A percentile compares a stretch with the other conserved stretches of the same genome.
These are phyloP conservation scores for Chlorella sp. DNA, from an alignment of 139 green algal genomes.

Conservation along the genomic window DNA sequence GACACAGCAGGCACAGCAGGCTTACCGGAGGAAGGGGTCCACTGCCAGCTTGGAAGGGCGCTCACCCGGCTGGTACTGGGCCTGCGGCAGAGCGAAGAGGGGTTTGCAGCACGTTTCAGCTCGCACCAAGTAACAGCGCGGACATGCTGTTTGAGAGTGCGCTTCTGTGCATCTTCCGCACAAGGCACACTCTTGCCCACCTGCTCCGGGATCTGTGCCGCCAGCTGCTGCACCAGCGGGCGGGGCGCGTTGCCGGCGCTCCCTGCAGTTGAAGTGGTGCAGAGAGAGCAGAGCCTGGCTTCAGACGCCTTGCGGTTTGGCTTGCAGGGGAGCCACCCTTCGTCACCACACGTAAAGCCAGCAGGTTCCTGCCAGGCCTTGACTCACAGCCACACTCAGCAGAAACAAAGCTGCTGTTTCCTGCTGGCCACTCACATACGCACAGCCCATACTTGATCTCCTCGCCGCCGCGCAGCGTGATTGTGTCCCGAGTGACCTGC, in stretches of 20 bases:
- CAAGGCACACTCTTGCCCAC: no score
- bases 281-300: no score
- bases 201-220: conserved; percentile 27
- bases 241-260: conserved; percentile 54
- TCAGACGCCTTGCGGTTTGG: no score
- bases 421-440: conserved; percentile 45
- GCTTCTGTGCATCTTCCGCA: no score
- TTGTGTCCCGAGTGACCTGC: conserved; percentile 41
- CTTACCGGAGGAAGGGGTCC: conserved; percentile 66
- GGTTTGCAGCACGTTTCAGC: no score
- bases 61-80: conserved; percentile 7
- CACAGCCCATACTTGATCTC: conserved; percentile 65
- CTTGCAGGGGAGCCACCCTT: no score
- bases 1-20: background rate
- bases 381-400: no score
- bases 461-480: conserved; percentile 45
- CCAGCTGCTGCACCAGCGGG: conserved; percentile 27
- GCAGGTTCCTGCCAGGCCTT: no score
- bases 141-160: no score
- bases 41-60: conserved; percentile 63
- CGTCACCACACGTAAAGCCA: no score
- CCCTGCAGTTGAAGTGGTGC: background rate
- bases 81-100: background rate
- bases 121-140: no score
- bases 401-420: no score